Conservation (phyloP, 2,329 filamentous ascomycete genomes). For the Aureobasidium sp. region DNA sequence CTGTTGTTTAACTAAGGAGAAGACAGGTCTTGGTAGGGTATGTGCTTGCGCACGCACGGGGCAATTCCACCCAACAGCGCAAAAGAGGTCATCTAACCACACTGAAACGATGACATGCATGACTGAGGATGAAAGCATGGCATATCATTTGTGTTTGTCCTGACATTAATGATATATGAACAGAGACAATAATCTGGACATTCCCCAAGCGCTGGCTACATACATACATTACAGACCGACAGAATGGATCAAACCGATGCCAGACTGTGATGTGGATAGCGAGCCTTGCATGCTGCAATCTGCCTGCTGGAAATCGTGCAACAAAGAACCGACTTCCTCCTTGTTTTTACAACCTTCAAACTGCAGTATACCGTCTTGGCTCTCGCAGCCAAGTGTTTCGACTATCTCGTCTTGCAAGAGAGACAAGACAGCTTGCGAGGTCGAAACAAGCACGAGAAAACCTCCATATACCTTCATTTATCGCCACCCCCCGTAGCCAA, state of each 20-base stretch:
- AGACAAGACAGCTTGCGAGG: not conserved
- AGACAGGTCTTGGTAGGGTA: conserved; percentile 6
- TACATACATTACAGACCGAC: too few relatives aligned
- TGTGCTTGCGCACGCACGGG: not conserved
- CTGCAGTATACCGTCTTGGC: conserved; percentile 3
- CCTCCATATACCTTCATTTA: not conserved
- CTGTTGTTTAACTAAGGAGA: conserved; percentile 4
- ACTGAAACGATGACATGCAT: conserved; percentile 1
- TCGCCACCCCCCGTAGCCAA: not conserved
- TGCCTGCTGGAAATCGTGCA: not conserved
- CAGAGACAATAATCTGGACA: too few relatives aligned
- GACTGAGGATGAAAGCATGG: not conserved
- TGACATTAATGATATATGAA: too few relatives aligned
- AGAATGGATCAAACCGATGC: too few relatives aligned
- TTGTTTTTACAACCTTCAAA: too few relatives aligned
- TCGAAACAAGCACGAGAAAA: not conserved
- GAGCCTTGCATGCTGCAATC: not conserved
- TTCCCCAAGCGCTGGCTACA: too few relatives aligned
- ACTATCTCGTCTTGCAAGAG: not conserved
- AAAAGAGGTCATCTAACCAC: not conserved
- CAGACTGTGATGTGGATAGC: too few relatives aligned
- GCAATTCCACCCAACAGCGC: conserved; percentile 1
- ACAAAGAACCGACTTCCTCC: not conserved
- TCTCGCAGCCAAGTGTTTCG: conserved; percentile 6
- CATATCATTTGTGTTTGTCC: too few relatives aligned